phyloP scores from a whole-genome alignment of 1,284 basidiomycete genomes.

The Rhodotorula sp. region DNA sequence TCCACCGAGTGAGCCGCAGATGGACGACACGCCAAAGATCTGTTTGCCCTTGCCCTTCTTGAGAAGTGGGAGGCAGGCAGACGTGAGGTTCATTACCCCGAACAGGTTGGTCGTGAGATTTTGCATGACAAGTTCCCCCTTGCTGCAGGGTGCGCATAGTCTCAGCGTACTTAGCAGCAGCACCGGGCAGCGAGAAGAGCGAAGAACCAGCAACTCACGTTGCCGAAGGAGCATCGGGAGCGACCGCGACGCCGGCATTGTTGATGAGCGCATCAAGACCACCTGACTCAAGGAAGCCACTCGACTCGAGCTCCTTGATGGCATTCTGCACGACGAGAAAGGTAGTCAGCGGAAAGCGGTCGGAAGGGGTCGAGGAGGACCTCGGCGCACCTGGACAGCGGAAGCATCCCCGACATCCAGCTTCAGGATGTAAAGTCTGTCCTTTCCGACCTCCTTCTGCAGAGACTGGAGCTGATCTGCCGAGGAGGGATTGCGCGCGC shows the following conservation, averaged over 20 bases:
- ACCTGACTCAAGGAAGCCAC: conserved; percentile 4
- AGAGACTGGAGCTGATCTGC: conserved; percentile 7
- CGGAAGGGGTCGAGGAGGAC: no score
- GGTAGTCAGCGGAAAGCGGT: no score
- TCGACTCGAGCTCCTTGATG: conserved; percentile 6
- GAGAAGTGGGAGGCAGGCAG: conserved; percentile 11
- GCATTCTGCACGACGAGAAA: neutral
- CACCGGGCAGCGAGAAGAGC: neutral
- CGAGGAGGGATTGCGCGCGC: conserved; percentile 9
- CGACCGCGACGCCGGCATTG: conserved; percentile 8
- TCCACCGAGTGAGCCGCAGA: neutral
- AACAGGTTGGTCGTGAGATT: conserved; percentile 12
- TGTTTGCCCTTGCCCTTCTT: conserved; percentile 2
- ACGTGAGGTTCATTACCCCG: conserved; percentile 7
- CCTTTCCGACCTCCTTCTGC: neutral
- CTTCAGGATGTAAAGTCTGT: conserved; percentile 8
- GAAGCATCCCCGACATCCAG: conserved; percentile 1
- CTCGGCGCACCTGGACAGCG: neutral
- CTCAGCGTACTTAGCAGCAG: no score
- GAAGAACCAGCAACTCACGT: neutral
- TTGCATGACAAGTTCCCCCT: neutral
- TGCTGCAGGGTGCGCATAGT: neutral
- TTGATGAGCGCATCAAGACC: conserved; percentile 11
- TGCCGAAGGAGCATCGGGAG: neutral
- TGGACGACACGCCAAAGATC: conserved; percentile 1